phyloP scores from a whole-genome alignment of 2,329 filamentous ascomycete species.

The Drechslerella dactyloides region DNA sequence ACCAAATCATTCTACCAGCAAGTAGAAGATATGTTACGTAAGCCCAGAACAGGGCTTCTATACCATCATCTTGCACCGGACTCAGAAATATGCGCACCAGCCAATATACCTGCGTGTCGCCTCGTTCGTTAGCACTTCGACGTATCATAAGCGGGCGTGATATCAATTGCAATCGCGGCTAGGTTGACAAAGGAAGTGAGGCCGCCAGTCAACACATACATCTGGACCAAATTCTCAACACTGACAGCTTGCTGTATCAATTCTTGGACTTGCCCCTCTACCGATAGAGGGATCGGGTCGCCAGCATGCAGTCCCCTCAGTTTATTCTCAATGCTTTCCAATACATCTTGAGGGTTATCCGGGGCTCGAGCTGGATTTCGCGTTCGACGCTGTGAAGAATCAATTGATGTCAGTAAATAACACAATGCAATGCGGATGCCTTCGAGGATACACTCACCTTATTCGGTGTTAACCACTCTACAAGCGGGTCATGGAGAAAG shows the following conservation, averaged over 20 bases:
- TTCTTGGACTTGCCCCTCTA: conserved; percentile 97
- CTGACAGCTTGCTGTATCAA: conserved; percentile 86
- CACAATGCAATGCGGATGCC: too few relatives aligned
- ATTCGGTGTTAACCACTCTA: conserved; percentile 82
- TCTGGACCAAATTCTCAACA: conserved; percentile 77
- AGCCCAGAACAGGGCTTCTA: too few relatives aligned
- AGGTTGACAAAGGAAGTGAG: too few relatives aligned
- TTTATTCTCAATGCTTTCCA: conserved; percentile 87
- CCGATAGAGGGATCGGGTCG: conserved; percentile 89
- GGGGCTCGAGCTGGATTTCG: conserved; percentile 62
- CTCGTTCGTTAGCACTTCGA: neutral
- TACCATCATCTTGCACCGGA: too few relatives aligned
- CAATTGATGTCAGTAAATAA: too few relatives aligned
- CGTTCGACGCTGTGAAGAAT: conserved; percentile 59
- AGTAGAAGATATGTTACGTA: too few relatives aligned
- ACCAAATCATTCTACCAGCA: too few relatives aligned
- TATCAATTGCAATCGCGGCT: too few relatives aligned
- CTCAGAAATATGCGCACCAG: conserved; percentile 75
- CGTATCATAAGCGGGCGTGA: too few relatives aligned
- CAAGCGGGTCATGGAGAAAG: conserved; percentile 94
- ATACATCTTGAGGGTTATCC: conserved; percentile 76
- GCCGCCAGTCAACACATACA: conserved; percentile 67
- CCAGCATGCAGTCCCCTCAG: conserved; percentile 81
- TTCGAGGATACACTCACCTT: conserved; percentile 60
- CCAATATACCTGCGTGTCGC: conserved; percentile 67